Base-by-base conservation (phyloP, 2,329 filamentous ascomycete genomes). In the Exophiala oligosperma region DNA sequence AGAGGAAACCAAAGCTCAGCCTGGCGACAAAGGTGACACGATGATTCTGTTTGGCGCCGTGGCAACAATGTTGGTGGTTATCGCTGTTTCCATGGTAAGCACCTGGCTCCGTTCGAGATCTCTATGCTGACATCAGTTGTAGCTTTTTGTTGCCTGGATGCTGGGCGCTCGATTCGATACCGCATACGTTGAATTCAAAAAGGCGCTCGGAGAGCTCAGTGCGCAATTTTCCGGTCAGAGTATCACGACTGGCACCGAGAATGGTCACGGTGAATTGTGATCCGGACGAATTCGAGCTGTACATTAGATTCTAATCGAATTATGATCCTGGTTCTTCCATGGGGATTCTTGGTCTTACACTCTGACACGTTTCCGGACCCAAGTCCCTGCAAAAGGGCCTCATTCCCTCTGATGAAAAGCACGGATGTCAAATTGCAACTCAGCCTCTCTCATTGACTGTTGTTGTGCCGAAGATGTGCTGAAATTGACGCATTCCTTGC, bases 391-490 rank as follows among this genome's bases (percentile, higher is more conserved):
- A 35, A 2, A 35, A 35, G 32, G 32, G 32, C 32, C 32, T 35
- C 6, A 8, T 35, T 35, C 14, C 29, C 26, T 28, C 48, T 47
- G 12, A 48, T 47, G 12, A 48, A 28, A 77, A 93, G 92, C 92
- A 96, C 90, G 89, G 90, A 96, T 96, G 92, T 97, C 92, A 96
- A 96, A 96, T 96, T 97, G 86, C 92, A 94, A 93, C 89, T 81
- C 84, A 84, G 87, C 86, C 73, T 74, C 77, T 73, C 70, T 72
- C 67, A 77, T 87, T 96, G 90, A 88, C 90, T 92, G 86, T 81
- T 84, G 86, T 92, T 94, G 92, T 91, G 92, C 92, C 92, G 90
- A 92, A 96, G 91, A 96, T 91, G 91, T 96, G 92, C 92, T 94
- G 84, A 95, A 94, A 83, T 52, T 49, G 60, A 41, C 28, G 12